Evolutionary conservation across 2,329 filamentous ascomycete genomes (phyloP), one percentile per base, ranked within the genome.

Genomic region (Seiridium cupressi): DNA sequence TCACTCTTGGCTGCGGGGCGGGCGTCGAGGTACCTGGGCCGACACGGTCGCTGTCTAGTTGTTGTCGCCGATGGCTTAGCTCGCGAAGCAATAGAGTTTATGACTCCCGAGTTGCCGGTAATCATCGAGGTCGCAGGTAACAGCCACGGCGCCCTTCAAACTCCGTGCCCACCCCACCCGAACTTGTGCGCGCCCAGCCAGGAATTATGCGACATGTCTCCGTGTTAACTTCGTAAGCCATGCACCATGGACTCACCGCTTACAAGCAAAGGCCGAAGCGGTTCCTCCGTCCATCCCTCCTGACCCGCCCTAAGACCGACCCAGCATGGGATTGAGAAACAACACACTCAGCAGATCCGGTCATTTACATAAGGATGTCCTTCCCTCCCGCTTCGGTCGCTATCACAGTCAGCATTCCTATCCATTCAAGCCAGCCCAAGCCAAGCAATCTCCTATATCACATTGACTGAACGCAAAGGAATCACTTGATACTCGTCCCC

Each of bases 301-400:
- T 58, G 55, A 58, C 55, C 55, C 46, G 31, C 35, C 38, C 47
- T 49, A 53, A 59, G 48, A 54, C 57, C 57, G 57, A 59, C 26
- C 47, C 13, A 26, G n/a, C 31, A 32, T 40, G 42, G 44, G 31
- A 44, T 31, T 13, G n/a, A 58, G 42, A 51, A n/a, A 35, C 32
- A 34, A 44, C 31, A 44, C 47, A 44, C 47, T 59, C 57, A 59
- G 57, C 57, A 59, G 57, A 44, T 59, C 48, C 57, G 40, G 55
- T 58, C 55, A 49, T 58, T 59, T 59, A 59, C 57, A 59, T 53
- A 59, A 59, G 57, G 49, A 59, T 59, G 26, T 26, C 48, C 7
- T 54, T 44, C 49, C 49, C 40, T 54, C 57, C 49, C 56, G 31
- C 35, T 36, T 44, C 36, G n/a, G 46, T 34, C 44, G 2, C 8